These are phyloP conservation scores for Senna siamea DNA, from an alignment of 306 rosid genomes.

Conservation along the genomic window DNA sequence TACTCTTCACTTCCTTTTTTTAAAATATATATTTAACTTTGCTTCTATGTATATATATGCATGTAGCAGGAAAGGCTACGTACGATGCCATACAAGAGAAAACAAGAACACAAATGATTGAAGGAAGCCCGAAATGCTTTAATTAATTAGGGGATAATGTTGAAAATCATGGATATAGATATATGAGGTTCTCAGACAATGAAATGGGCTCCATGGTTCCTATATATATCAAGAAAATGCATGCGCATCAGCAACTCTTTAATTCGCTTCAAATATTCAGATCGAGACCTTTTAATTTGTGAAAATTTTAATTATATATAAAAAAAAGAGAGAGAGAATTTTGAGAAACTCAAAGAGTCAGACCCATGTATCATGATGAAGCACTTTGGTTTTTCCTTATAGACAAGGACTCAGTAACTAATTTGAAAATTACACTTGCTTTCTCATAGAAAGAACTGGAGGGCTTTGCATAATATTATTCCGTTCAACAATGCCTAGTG, in stretches of 20 bases:
- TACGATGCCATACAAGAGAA: no score
- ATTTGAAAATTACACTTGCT: neutral
- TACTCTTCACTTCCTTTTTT: no score
- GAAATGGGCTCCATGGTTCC: constrained; percentile 16
- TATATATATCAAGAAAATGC: constrained; percentile 3
- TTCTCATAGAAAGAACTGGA: neutral
- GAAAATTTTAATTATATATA: neutral
- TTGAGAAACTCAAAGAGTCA: constrained; percentile 8
- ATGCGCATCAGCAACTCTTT: neutral
- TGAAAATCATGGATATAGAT: neutral
- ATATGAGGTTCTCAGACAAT: neutral
- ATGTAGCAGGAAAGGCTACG: no score
- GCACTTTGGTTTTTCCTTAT: neutral
- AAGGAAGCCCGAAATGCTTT: neutral
- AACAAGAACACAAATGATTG: no score
- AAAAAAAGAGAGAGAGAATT: constrained; percentile 12
- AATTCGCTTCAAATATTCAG: neutral
- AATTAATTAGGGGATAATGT: neutral
- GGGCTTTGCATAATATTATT: neutral
- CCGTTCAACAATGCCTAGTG: neutral
- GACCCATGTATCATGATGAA: neutral
- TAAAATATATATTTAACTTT: no score
- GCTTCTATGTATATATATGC: no score
- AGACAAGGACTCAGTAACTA: constrained; percentile 35
- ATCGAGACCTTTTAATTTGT: neutral